Percentiles rank a stretch among this genome's conserved stretches.
These are phyloP conservation scores for Exophiala bonariae DNA, from an alignment of 2,329 filamentous ascomycete species.

Conservation along the genomic window DNA sequence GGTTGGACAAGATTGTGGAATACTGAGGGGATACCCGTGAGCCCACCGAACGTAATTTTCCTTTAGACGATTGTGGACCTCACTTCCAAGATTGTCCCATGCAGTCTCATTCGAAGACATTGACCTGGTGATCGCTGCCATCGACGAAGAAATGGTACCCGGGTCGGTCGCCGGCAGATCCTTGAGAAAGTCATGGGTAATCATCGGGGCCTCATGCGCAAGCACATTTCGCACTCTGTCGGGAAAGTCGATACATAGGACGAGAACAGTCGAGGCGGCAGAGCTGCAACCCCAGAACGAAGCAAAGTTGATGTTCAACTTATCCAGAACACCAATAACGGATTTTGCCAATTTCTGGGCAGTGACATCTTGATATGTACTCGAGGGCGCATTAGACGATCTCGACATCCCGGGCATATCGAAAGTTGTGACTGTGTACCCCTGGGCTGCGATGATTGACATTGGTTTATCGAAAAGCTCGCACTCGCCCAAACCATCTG, in stretches of 20 bases:
- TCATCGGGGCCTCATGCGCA: conserved; percentile 5
- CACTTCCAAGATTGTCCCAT: conserved; percentile 6
- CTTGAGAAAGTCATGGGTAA: neutral
- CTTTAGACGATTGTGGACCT: conserved; percentile 8
- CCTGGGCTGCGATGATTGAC: conserved; percentile 5
- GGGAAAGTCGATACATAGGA: neutral
- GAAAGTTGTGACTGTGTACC: conserved; percentile 14
- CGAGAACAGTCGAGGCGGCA: conserved; percentile 5
- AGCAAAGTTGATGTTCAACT: conserved; percentile 3
- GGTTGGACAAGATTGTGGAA: conserved; percentile 1
- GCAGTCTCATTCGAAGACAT: neutral
- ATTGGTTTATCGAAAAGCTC: conserved; percentile 12
- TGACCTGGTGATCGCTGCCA: conserved; percentile 7
- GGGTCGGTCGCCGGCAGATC: neutral
- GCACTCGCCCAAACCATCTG: conserved; percentile 16
- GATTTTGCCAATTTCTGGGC: conserved; percentile 5
- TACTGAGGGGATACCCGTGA: conserved; percentile 4
- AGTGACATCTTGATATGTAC: conserved; percentile 11
- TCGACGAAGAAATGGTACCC: neutral
- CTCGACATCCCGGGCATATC: conserved; percentile 18
- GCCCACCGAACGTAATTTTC: conserved; percentile 12
- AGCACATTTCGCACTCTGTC: conserved; percentile 3
- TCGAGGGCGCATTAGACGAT: conserved; percentile 5
- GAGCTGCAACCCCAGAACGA: conserved; percentile 11
- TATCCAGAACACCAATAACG: conserved; percentile 4